Conservation (phyloP, 1,284 basidiomycete species). For the Malassezia caprae region DNA sequence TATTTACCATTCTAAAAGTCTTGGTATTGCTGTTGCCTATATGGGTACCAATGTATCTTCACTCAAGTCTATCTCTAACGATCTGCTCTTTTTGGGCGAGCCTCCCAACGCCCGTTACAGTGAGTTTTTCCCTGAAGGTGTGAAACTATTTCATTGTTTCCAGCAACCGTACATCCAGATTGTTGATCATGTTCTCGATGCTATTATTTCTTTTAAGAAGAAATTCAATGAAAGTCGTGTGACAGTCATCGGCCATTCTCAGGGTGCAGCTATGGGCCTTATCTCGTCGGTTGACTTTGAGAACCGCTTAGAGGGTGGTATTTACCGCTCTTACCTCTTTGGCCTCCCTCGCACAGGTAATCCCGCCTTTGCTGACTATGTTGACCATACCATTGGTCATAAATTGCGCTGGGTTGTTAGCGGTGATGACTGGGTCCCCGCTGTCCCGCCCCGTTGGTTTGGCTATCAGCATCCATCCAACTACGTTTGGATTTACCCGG, state of each 20-base stretch:
- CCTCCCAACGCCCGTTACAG: slow-evolving; percentile 21
- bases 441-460: slow-evolving; percentile 20
- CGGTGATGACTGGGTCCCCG: slow-evolving; percentile 28
- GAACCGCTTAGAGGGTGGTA: slow-evolving; percentile 18
- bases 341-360: slow-evolving; percentile 33
- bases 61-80: slow-evolving; percentile 24
- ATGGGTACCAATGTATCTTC: slow-evolving; percentile 33
- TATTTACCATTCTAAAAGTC: slow-evolving; percentile 26
- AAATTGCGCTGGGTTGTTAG: slow-evolving; percentile 27
- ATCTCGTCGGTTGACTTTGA: slow-evolving; percentile 31
- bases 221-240: slow-evolving; percentile 20
- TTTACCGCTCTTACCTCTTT: slow-evolving; percentile 25
- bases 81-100: slow-evolving; percentile 21
- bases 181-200: slow-evolving; percentile 22
- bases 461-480: slow-evolving; percentile 28
- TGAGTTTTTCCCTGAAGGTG: slow-evolving; percentile 16
- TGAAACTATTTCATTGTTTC: slow-evolving; percentile 29
- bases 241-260: slow-evolving; percentile 33
- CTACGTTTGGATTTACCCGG: slow-evolving; percentile 35
- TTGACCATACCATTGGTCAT: slow-evolving; percentile 24
- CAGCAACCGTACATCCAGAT: slow-evolving; percentile 32
- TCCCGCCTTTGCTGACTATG: slow-evolving; percentile 24
- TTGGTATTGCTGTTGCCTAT: slow-evolving; percentile 30
- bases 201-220: slow-evolving; percentile 24
- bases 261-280: slow-evolving; percentile 32